Evolutionary conservation across 2,329 filamentous ascomycete genomes (phyloP), one percentile per base, ranked within the genome.

Genomic region (Phaeomoniella chlamydospora): DNA sequence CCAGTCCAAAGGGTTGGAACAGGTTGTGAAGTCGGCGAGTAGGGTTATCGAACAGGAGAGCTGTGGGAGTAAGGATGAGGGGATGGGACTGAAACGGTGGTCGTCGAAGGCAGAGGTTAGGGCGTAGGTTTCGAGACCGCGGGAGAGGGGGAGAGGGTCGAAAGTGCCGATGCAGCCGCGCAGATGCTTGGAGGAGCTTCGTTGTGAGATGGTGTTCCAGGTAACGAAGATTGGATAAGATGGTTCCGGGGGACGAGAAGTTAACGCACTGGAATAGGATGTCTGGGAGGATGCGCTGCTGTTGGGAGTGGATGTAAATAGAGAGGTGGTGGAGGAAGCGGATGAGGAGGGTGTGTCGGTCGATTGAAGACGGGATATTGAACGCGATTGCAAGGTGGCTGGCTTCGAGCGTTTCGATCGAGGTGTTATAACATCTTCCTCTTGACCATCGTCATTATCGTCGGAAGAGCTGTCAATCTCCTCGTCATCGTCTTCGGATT

Each of bases 101-200:
- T 79, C 74, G 44, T 77, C 70, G 44, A 78, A 75, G 13, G 74
- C 74, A 55, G 87, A 86, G 35, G 80, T 90, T 45, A 93, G 61
- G 33, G 87, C 81, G 59, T 94, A 96, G 41, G 74, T 76, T 36
- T 74, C 65, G 31, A 98, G 64, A 3, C 86, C 87, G 1, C 72
- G 59, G 18, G 75, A 68, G 10, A 98, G 71, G 34, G 80, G 73
- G 49, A 83, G 74, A 2, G 77, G 57, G 50, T 87, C 81, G 51
- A 96, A 98, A 2, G 88, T 98, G 46, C 90, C 90, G 53, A 98
- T 96, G 65, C 90, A 98, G 40, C 90, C 90, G 40, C 90, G 79
- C 30, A 98, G 72, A 15, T 70, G 72, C 53, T 78, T 77, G 36
- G 55, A 63, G 35, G 33, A 37, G 37, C 14, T 42, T 48, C 42